Base-by-base conservation (phyloP, 225 moss, liverwort and hornwort species). In the Antitrichia curtipendula region DNA sequence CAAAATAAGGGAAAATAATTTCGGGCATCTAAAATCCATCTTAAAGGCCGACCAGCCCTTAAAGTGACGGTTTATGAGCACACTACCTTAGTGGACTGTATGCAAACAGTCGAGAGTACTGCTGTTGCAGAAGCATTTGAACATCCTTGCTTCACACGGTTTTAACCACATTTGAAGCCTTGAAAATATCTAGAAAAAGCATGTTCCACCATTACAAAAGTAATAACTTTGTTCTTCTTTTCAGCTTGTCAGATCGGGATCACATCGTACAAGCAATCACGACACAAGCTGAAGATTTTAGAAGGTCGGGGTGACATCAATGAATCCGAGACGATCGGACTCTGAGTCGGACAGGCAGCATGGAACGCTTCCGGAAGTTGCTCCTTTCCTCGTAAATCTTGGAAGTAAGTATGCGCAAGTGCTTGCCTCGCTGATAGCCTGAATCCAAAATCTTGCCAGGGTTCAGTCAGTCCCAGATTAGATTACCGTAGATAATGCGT, bases 351-450 rank as follows among this genome's bases (percentile, higher is more conserved):
- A 84, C 60, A 72, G 25, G 93, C 91, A 86, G 94, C 40, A 16
- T 87, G 82, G 84, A 91, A 92, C 57, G 91, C 93, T 90, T 95
- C 96, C 75, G 94, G 92, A 85, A 94, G 82, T 84, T 95, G 88
- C 88, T 94, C 94, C 82, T 89, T 94, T 85, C 94, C 97, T 75
- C 88, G 90, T 57, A 96, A 87, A 29, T 95, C 96, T 90, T 94
- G 94, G 85, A 97, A 97, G 93, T 91, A 97, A 59, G 91, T 87
- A 78, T 95, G 97, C 75, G 89, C 93, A 41, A 97, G 94, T 75
- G 97, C 96, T 91, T 97, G 94, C 69, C 92, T 92, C 59, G 95
- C 94, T 78, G 94, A 95, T 81, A 96, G 89, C 93, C 95, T 96
- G 96, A 69, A 77, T 75, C n/a, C 63, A 86, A 75, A 70, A 34